Base-by-base conservation (phyloP, 495 filamentous ascomycete species). In the Penicillium canariense region DNA sequence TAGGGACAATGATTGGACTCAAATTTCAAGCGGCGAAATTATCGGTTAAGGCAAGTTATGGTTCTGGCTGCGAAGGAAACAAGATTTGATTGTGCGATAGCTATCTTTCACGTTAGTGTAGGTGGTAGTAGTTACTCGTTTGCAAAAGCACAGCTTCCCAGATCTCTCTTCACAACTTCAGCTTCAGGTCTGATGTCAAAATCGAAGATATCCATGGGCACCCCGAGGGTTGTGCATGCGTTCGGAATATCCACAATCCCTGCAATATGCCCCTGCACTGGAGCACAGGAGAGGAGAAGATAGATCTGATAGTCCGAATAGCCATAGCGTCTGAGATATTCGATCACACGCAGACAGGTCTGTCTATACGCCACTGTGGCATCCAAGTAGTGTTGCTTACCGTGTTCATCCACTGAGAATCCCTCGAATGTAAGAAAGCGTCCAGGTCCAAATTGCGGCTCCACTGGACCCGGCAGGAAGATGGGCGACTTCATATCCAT, bases 191-290 rank as follows among this genome's bases (percentile, higher is more conserved):
- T 81, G 56, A 96, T 91, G 68, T 96, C 91, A 68, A 97, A 95
- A 65, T 94, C 90, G 61, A 96, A 96, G 48, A 97, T 96, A 75
- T 97, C 92, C 78, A 95, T 91, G 11, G 92, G 92, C 34, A 97
- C 69, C 0, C 91, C 89, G 50, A 97, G 73, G 3, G 92, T 96
- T 25, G 91, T 96, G 67, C 92, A 97, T 0, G 91, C 90, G 68
- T 87, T 86, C 1, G 82, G 84, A 50, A 96, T 88, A 70, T 97
- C 92, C 28, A 96, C 92, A 53, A 97, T 83, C 0, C 93, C 92
- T n/a, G 90, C 93, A 52, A 97, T 81, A 71, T 96, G 91, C 2
- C 92, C 92, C 74, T 97, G 90, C 12, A 97, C 79, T 0, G 92
- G 92, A 6, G 92, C 92, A 71, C 90, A 95, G 25, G 87, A 91